Evolutionary conservation across 2,329 filamentous ascomycete genomes (phyloP), one percentile per base, ranked within the genome.

Genomic region (Fusarium sp.): DNA sequence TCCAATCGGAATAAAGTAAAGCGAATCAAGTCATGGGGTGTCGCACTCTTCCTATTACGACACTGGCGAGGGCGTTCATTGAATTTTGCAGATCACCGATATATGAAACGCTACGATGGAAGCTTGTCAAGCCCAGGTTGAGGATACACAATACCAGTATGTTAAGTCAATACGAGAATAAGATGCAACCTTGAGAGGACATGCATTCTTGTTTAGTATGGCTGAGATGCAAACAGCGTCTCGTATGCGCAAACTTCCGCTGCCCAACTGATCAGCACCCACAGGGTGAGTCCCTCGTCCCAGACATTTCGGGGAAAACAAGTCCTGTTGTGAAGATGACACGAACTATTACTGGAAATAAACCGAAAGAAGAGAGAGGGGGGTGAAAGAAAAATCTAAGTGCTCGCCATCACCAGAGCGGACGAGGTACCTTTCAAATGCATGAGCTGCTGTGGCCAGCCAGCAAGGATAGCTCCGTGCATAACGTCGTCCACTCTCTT

Each of bases 1-100:
- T 19, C 70, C 70, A 67, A 71, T 57, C 65, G 57, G 65, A 60
- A 53, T 40, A 30, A n/a, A 9, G 19, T 40, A 30, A n/a, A 9
- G 19, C 16, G 25, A 57, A 50, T 16, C 9, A n/a, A 11, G 40
- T 9, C 25, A 54, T 30, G 28, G 59, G 46, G 32, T 52, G 52
- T 42, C 25, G 23, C 52, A 59, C 62, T 42, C 23, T 37, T 13
- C 33, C n/a, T n/a, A 7, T 25, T 59, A 11, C 23, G 40, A 42
- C 30, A 54, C 19, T 33, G 46, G 33, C 10, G n/a, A 53, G 21
- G 23, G 37, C n/a, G 33, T 23, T 37, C 30, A 16, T 23, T 16
- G 25, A 28, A 25, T 6, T n/a, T 58, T 25, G 40, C 28, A 15
- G 42, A 59, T 54, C 65, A n/a, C 28, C 59, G 23, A 47, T 43